Base-by-base conservation (phyloP, 2,329 filamentous ascomycete species). In the Penicillium capsulatum region DNA sequence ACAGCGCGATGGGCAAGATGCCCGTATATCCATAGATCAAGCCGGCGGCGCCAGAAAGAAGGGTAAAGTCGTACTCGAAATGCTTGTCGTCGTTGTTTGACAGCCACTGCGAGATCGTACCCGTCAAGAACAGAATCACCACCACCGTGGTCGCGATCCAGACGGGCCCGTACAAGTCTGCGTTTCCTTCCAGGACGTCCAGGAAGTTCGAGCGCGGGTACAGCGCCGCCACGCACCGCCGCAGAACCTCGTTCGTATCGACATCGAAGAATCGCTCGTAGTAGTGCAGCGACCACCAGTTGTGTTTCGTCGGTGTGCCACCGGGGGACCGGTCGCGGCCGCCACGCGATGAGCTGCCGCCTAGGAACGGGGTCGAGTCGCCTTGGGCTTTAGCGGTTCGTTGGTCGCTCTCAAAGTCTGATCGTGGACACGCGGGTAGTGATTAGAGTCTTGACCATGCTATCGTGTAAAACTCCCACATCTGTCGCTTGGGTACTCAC, bases 251-350 rank as follows among this genome's bases (percentile, higher is more conserved):
- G 44, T 79, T 83, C 1, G 92, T 97, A 69, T 98, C 92, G 50
- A 98, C 91, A 62, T 98, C 92, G 71, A 98, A 98, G 79, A 92
- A 97, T 70, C 95, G 92, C 40, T 89, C 81, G 72, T 98, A 98
- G 74, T 95, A 98, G 42, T 81, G 81, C 47, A 97, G 74, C 31
- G 82, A 82, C 92, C 92, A 98, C 50, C 97, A 84, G 71, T 84
- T 89, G 59, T 86, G 86, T 70, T 97, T 97, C 45, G 79, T 76
- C 11, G 68, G 68, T n/a, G 60, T 63, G 37, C 60, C 60, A 42
- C 63, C 62, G 38, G 64, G 63, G 36, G 65, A 63, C 28, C 65
- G 56, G 48, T 66, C 66, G 47, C 68, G 64, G 38, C 65, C 63
- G 20, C 44, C 63, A 20, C 50, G 53, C 36, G 68, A 64, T 15